A percentile compares a stretch with the other conserved stretches of the same genome.
phyloP scores from a whole-genome alignment of 352 stramenopile genomes.

The Phytophthora melonis region DNA sequence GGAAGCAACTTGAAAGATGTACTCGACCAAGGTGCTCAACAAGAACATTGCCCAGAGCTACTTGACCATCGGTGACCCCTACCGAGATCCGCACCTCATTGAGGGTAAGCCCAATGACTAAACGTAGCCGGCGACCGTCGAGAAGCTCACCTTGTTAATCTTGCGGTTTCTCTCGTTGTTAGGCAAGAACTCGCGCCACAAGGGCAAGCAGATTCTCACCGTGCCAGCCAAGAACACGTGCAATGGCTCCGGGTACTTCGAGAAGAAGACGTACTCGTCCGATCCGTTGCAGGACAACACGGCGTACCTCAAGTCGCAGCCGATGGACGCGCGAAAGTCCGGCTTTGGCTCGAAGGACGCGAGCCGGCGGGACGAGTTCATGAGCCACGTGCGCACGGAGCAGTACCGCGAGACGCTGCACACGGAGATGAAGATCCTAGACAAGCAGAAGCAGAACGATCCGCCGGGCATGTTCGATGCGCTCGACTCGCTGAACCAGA shows the following conservation, averaged over 20 bases:
- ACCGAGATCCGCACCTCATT: conserved; percentile 76
- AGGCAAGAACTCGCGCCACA: conserved; percentile 77
- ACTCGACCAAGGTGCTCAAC: conserved; percentile 83
- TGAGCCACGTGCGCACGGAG: conserved; percentile 90
- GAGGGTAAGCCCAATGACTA: conserved; percentile 40
- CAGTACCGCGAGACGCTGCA: conserved; percentile 89
- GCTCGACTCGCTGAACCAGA: conserved; percentile 55
- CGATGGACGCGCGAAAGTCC: conserved; percentile 87
- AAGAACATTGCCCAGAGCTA: conserved; percentile 87
- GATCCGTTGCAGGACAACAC: conserved; percentile 91
- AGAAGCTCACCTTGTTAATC: neutral
- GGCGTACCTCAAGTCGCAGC: conserved; percentile 89
- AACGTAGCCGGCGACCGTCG: neutral
- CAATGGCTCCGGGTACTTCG: conserved; percentile 88
- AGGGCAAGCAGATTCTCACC: conserved; percentile 81
- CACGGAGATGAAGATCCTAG: conserved; percentile 84
- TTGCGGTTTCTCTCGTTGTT: neutral
- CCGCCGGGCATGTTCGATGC: conserved; percentile 49
- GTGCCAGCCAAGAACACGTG: conserved; percentile 79
- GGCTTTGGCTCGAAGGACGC: conserved; percentile 93
- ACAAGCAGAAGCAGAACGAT: conserved; percentile 71
- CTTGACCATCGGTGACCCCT: conserved; percentile 80
- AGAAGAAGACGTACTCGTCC: conserved; percentile 86
- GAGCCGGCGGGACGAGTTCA: conserved; percentile 92
- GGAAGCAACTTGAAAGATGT: conserved; percentile 51